phyloP scores from a whole-genome alignment of 352 stramenopile genomes.

The Globisporangium acanthophoron region DNA sequence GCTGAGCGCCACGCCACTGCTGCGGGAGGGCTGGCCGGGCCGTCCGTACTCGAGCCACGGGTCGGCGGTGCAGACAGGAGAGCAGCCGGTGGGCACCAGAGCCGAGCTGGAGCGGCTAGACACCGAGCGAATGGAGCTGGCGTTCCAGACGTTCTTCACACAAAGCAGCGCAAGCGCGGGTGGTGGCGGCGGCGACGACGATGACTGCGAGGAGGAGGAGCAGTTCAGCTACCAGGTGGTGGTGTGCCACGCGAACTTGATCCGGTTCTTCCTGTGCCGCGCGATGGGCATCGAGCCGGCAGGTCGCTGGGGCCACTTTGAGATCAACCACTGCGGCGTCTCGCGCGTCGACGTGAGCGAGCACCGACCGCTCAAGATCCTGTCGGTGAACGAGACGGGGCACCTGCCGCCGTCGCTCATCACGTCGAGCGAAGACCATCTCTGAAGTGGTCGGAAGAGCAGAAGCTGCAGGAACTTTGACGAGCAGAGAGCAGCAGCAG shows the following conservation, averaged over 20 bases:
- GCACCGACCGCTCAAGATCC: constrained; percentile 65
- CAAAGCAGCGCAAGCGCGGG: constrained; percentile 6
- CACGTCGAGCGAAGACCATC: constrained; percentile 82
- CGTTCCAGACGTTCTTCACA: constrained; percentile 48
- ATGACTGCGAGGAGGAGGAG: constrained; percentile 29
- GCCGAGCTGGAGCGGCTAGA: constrained; percentile 36
- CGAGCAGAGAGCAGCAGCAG: neutral
- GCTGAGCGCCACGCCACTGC: constrained; percentile 34
- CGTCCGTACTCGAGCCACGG: constrained; percentile 39
- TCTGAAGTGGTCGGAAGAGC: constrained; percentile 24
- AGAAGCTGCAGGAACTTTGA: constrained; percentile 2
- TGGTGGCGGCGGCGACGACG: constrained; percentile 26
- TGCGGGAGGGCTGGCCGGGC: constrained; percentile 77
- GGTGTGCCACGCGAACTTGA: constrained; percentile 82
- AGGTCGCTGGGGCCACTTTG: constrained; percentile 72
- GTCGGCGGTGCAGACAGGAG: constrained; percentile 3
- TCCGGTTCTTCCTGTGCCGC: constrained; percentile 77
- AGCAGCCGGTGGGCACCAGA: neutral
- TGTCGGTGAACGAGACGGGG: constrained; percentile 75
- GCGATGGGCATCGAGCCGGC: constrained; percentile 51
- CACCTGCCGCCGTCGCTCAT: constrained; percentile 71
- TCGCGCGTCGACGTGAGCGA: constrained; percentile 69
- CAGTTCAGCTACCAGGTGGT: constrained; percentile 55
- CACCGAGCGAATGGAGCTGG: constrained; percentile 53
- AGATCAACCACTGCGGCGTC: constrained; percentile 84